Conservation (phyloP, 192 early-diverging fungal genomes). For the Dimargaris verticillata region DNA sequence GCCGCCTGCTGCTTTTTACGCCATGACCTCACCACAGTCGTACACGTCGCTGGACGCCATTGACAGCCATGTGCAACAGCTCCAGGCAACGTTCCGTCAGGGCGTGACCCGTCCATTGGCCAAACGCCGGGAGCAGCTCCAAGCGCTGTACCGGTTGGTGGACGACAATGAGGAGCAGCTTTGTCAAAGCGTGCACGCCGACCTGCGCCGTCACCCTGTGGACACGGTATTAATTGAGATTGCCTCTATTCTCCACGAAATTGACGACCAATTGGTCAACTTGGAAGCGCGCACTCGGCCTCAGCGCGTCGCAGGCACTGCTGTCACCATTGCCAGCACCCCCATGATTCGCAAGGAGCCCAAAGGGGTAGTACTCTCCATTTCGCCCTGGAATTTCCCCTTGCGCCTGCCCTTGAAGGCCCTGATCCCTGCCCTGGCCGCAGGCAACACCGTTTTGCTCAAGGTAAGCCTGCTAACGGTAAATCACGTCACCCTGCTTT, state of each 20-base stretch:
- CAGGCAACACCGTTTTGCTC: slow-evolving; percentile 68
- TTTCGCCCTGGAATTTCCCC: slow-evolving; percentile 55
- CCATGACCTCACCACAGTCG: too few relatives aligned
- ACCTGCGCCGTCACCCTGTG: slow-evolving; percentile 34
- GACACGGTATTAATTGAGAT: slow-evolving; percentile 41
- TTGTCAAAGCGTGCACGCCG: slow-evolving; percentile 33
- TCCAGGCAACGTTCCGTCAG: too few relatives aligned
- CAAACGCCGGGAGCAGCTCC: slow-evolving; percentile 43
- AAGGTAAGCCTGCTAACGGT: too few relatives aligned
- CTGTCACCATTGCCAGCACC: slow-evolving; percentile 24
- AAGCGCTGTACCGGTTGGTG: slow-evolving; percentile 37
- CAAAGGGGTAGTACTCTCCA: slow-evolving; percentile 53
- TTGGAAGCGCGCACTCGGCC: slow-evolving; percentile 39
- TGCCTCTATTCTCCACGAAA: slow-evolving; percentile 32
- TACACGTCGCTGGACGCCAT: too few relatives aligned
- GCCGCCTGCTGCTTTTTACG: too few relatives aligned
- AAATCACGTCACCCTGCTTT: too few relatives aligned
- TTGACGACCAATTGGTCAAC: slow-evolving; percentile 33
- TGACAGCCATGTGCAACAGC: too few relatives aligned
- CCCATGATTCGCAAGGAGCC: slow-evolving; percentile 52
- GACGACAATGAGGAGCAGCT: slow-evolving; percentile 38
- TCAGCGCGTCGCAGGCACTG: slow-evolving; percentile 16
- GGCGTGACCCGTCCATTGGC: too few relatives aligned
- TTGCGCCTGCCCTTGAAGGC: slow-evolving; percentile 54
- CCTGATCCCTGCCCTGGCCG: slow-evolving; percentile 70